Conservation (phyloP, 208 protist genomes). For the Angomonas deanei region DNA sequence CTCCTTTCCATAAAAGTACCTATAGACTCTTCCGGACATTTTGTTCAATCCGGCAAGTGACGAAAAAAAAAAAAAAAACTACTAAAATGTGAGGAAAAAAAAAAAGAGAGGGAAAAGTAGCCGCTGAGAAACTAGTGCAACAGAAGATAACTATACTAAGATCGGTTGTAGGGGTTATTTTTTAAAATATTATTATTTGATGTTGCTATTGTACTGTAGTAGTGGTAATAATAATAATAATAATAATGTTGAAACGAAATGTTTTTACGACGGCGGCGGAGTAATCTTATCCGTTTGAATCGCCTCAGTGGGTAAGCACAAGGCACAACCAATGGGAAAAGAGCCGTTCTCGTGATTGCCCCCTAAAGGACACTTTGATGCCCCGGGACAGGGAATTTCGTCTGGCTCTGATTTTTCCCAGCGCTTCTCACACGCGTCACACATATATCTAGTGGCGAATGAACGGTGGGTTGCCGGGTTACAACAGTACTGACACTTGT, state of each 20-base stretch:
- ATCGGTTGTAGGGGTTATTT: too few relatives aligned
- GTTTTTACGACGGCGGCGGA: too few relatives aligned
- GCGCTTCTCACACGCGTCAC: slow-evolving; percentile 56
- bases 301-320: slow-evolving; percentile 20
- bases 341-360: slow-evolving; percentile 25
- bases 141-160: too few relatives aligned
- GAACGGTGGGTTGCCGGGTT: slow-evolving; percentile 81
- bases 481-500: slow-evolving; percentile 88
- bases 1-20: slow-evolving; percentile 52
- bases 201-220: too few relatives aligned
- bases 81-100: background rate
- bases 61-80: slow-evolving; percentile 12
- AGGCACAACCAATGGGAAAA: slow-evolving; percentile 46
- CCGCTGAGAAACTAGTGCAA: too few relatives aligned
- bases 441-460: slow-evolving; percentile 79
- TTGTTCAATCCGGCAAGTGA: background rate
- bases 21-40: slow-evolving; percentile 72
- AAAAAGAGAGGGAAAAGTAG: background rate
- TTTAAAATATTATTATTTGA: too few relatives aligned
- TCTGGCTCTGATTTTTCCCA: slow-evolving; percentile 66
- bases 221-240: too few relatives aligned
- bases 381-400: slow-evolving; percentile 44
- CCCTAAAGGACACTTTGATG: slow-evolving; percentile 42
- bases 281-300: background rate
- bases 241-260: too few relatives aligned